Evolutionary conservation across 495 filamentous ascomycete species (phyloP).

Genomic region (Sporormia fimetaria): DNA sequence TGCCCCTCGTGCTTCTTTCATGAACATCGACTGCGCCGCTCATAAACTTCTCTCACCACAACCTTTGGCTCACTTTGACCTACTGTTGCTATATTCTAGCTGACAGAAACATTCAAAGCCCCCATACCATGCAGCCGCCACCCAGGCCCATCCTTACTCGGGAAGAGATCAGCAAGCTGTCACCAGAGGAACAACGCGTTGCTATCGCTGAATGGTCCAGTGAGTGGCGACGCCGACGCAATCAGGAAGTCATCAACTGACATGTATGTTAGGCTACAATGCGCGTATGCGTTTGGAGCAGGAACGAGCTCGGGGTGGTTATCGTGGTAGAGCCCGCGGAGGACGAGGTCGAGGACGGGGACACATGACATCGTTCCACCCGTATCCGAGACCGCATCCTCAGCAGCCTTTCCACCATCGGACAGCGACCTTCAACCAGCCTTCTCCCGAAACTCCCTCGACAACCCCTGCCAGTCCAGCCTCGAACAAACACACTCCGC

Average conservation of each 20-base stretch:
- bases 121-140: not conserved
- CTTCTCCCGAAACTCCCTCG: not conserved
- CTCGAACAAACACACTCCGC: too few relatives aligned
- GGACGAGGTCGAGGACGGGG: not conserved
- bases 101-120: too few relatives aligned
- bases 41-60: too few relatives aligned
- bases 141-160: not conserved
- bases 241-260: not conserved
- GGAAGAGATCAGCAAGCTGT: constrained; percentile 2
- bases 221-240: not conserved
- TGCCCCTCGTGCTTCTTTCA: too few relatives aligned
- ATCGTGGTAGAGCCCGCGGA: not conserved
- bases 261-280: not conserved
- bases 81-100: too few relatives aligned
- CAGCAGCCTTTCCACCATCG: not conserved
- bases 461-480: not conserved
- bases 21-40: too few relatives aligned
- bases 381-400: not conserved
- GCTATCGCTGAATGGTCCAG: constrained; percentile 7
- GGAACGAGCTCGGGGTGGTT: not conserved
- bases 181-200: not conserved
- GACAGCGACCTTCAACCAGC: constrained; percentile 3
- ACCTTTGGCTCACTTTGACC: too few relatives aligned
- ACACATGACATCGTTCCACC: too few relatives aligned
- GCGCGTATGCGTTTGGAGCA: not conserved